phyloP scores from a whole-genome alignment of 345 rosid species.

The Melaleuca alternifolia region DNA sequence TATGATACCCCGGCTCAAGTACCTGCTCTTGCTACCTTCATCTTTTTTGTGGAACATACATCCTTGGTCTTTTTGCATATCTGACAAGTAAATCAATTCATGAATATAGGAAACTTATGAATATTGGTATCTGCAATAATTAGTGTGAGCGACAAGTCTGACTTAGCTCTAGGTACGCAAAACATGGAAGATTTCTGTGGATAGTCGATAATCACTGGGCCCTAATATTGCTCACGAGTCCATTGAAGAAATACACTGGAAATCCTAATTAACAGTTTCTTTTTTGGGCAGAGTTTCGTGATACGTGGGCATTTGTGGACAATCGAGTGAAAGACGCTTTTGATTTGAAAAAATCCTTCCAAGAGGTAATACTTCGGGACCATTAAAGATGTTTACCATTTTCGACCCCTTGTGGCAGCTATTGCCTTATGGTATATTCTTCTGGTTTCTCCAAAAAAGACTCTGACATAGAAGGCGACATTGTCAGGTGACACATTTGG shows the following conservation, averaged over 20 bases:
- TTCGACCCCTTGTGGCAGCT: not conserved
- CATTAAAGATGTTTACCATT: not conserved
- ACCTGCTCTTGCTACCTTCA: not conserved
- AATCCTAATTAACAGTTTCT: not conserved
- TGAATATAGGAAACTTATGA: not conserved
- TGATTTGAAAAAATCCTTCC: conserved; percentile 73
- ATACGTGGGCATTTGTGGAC: conserved; percentile 79
- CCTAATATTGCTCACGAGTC: not conserved
- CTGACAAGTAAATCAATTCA: not conserved
- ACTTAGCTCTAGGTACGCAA: not conserved
- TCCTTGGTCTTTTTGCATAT: not conserved
- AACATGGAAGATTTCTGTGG: not conserved
- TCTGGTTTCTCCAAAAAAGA: not conserved
- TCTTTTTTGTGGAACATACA: not conserved
- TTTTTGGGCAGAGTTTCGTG: conserved; percentile 41
- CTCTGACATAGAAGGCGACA: not conserved
- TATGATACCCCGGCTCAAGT: not conserved
- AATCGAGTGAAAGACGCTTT: conserved; percentile 82
- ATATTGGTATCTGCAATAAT: not conserved
- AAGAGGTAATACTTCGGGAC: conserved; percentile 43
- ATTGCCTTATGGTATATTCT: not conserved
- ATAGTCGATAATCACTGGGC: not conserved
- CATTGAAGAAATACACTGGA: not conserved
- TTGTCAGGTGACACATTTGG: conserved; percentile 77
- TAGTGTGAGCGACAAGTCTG: not conserved